These are phyloP conservation scores for Claviceps digitariae DNA, from an alignment of 2,329 filamentous ascomycete genomes.

Conservation along the genomic window DNA sequence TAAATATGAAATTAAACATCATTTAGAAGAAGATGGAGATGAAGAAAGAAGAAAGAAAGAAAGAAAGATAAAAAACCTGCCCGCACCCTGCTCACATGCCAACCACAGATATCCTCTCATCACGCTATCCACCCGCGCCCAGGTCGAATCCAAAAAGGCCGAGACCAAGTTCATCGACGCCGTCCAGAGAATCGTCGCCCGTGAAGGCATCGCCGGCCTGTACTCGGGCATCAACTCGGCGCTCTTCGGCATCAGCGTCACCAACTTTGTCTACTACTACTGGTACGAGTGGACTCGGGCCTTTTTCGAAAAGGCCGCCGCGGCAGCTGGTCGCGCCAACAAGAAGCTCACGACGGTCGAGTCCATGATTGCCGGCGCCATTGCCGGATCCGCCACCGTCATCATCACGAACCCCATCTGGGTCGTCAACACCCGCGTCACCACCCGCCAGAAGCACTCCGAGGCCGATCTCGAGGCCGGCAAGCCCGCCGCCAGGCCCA, in stretches of 20 bases:
- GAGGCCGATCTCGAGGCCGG: slow-evolving; percentile 30
- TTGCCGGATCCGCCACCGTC: slow-evolving; percentile 89
- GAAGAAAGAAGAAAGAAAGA: neutral
- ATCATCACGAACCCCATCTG: slow-evolving; percentile 97
- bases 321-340: slow-evolving; percentile 55
- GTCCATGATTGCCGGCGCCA: slow-evolving; percentile 86
- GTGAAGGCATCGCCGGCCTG: slow-evolving; percentile 78
- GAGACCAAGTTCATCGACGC: slow-evolving; percentile 75
- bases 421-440: slow-evolving; percentile 98
- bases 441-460: slow-evolving; percentile 57
- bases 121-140: slow-evolving; percentile 90
- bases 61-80: neutral
- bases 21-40: neutral
- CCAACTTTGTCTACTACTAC: slow-evolving; percentile 99
- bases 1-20: neutral
- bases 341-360: slow-evolving; percentile 83
- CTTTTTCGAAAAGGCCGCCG: slow-evolving; percentile 69
- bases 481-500: slow-evolving; percentile 33
- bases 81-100: neutral
- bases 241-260: slow-evolving; percentile 93
- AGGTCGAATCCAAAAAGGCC: slow-evolving; percentile 92
- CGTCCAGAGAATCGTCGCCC: slow-evolving; percentile 72
- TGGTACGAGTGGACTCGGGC: slow-evolving; percentile 97
- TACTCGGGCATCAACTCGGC: slow-evolving; percentile 91
- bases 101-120: slow-evolving; percentile 74